Percentiles rank a stretch among this genome's conserved stretches.
Conservation (phyloP, 441 rosid species). For the Heliophila coronopifolia region DNA sequence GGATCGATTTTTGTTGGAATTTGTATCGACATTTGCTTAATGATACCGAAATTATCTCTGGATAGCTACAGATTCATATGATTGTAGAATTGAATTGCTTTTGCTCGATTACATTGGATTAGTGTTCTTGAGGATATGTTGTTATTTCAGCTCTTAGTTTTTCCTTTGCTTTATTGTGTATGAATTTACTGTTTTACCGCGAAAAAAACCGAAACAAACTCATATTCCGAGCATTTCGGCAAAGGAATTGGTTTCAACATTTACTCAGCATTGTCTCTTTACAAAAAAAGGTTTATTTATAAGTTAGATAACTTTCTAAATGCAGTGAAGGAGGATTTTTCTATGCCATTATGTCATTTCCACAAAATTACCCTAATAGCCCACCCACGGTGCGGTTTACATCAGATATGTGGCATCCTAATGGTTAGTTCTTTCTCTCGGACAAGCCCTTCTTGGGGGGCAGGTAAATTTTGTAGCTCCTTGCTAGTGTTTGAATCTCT, state of each 20-base stretch:
- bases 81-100: background rate
- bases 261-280: background rate
- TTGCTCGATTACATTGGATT: background rate
- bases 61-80: background rate
- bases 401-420: constrained; percentile 60
- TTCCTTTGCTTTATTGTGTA: background rate
- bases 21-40: background rate
- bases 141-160: no score
- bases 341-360: constrained; percentile 50
- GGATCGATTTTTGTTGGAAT: constrained; percentile 7
- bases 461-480: background rate
- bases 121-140: no score
- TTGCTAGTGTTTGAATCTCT: background rate
- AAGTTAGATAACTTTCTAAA: background rate
- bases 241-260: no score
- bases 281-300: background rate
- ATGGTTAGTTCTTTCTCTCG: constrained; percentile 34
- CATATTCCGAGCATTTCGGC: no score
- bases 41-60: background rate
- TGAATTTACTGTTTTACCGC: no score
- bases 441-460: background rate
- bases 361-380: constrained; percentile 43
- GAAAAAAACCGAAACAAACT: no score
- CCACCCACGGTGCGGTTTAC: constrained; percentile 55
- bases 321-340: constrained; percentile 63